Conservation (phyloP, 768 basidiomycete species). For the Termitomyces sp. region DNA sequence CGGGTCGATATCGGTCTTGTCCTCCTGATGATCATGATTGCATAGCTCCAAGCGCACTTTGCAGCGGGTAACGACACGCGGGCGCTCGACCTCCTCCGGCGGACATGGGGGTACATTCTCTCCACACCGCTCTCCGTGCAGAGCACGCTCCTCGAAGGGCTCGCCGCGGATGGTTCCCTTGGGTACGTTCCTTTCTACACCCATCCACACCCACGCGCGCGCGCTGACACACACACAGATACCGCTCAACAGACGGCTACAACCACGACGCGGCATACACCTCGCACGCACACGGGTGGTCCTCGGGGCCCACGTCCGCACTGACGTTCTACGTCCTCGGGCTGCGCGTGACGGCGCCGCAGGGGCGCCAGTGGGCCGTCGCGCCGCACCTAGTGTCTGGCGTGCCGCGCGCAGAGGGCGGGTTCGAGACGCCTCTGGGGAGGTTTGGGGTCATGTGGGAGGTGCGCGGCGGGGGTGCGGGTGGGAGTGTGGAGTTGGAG, state of each 20-base stretch:
- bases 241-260: conserved; percentile 49
- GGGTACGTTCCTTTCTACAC: conserved; percentile 31
- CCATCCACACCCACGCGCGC: too few relatives aligned
- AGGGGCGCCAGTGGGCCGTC: conserved; percentile 42
- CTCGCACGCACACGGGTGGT: conserved; percentile 58
- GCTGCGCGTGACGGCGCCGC: conserved; percentile 39
- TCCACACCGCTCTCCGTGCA: conserved; percentile 49
- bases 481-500: conserved; percentile 3
- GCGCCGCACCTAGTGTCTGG: conserved; percentile 27
- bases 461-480: not conserved
- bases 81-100: conserved; percentile 45
- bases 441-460: conserved; percentile 45
- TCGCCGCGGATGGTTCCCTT: conserved; percentile 51
- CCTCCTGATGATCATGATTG: too few relatives aligned
- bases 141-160: conserved; percentile 53
- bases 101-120: conserved; percentile 59
- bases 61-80: conserved; percentile 42
- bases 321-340: conserved; percentile 53
- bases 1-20: too few relatives aligned
- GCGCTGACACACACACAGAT: conserved; percentile 21
- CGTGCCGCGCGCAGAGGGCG: conserved; percentile 32
- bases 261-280: conserved; percentile 54
- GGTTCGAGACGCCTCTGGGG: conserved; percentile 47
- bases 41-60: conserved; percentile 54
- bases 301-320: conserved; percentile 50